phyloP scores from a whole-genome alignment of 495 filamentous ascomycete genomes.

The Podospora pseudocomata region DNA sequence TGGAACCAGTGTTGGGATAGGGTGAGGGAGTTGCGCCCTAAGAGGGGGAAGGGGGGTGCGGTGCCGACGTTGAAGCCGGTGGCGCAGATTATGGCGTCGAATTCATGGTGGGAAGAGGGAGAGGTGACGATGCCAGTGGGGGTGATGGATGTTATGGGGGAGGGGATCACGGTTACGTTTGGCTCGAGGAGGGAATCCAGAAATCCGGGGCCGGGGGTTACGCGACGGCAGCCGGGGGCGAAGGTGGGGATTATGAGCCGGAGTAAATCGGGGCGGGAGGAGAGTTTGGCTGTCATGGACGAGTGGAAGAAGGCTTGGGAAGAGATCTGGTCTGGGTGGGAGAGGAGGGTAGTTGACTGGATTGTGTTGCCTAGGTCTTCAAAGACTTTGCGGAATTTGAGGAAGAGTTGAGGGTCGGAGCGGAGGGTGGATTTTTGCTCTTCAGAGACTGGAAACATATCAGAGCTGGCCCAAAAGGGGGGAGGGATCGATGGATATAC shows the following conservation, averaged over 20 bases:
- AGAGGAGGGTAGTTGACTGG: slow-evolving; percentile 37
- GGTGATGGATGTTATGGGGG: slow-evolving; percentile 52
- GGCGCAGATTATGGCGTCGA: slow-evolving; percentile 61
- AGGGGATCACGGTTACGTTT: slow-evolving; percentile 59
- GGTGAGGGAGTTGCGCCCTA: slow-evolving; percentile 48
- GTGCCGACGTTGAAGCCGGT: slow-evolving; percentile 62
- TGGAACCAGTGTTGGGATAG: slow-evolving; percentile 50
- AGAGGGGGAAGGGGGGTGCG: slow-evolving; percentile 57
- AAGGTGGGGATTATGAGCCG: slow-evolving; percentile 54
- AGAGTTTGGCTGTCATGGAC: slow-evolving; percentile 35
- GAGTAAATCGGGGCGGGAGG: slow-evolving; percentile 36
- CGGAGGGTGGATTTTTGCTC: slow-evolving; percentile 35
- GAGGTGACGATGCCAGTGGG: slow-evolving; percentile 46
- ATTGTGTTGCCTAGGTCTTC: slow-evolving; percentile 37
- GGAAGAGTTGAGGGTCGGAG: slow-evolving; percentile 30
- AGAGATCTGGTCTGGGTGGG: slow-evolving; percentile 31
- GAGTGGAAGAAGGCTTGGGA: slow-evolving; percentile 23
- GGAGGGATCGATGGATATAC: slow-evolving; percentile 21
- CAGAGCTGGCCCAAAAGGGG: background rate
- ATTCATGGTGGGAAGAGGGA: slow-evolving; percentile 31
- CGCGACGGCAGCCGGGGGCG: slow-evolving; percentile 64
- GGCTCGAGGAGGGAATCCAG: slow-evolving; percentile 60
- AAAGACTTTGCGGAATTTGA: slow-evolving; percentile 41
- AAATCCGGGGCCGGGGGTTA: slow-evolving; percentile 69
- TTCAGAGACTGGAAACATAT: slow-evolving; percentile 27